phyloP scores from a whole-genome alignment of 1,284 basidiomycete genomes.

The Naganishia sp. region DNA sequence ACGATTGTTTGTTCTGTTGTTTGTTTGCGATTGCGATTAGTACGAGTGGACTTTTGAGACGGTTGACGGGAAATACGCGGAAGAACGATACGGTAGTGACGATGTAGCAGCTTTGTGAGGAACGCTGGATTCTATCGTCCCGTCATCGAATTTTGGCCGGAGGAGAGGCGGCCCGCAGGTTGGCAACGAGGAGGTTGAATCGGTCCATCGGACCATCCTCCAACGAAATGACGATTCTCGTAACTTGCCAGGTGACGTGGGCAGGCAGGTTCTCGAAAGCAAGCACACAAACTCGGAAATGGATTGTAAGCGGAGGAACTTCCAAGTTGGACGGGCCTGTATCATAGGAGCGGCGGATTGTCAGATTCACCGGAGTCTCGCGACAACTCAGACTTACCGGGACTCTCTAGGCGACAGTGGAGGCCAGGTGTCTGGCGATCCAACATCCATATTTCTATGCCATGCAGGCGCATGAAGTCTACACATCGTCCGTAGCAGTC shows the following conservation, averaged over 20 bases:
- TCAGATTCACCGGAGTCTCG: too few species aligned
- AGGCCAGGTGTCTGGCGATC: constrained; percentile 8
- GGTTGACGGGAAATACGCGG: too few species aligned
- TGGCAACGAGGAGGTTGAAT: background rate
- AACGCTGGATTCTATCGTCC: too few species aligned
- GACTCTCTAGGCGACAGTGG: constrained; percentile 11
- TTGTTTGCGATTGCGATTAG: too few species aligned
- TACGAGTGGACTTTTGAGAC: background rate
- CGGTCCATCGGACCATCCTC: constrained; percentile 8
- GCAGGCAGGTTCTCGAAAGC: constrained; percentile 3
- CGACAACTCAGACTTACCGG: background rate
- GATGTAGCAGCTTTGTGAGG: too few species aligned
- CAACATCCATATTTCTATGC: constrained; percentile 17
- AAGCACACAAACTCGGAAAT: constrained; percentile 6
- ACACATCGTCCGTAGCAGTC: constrained; percentile 23
- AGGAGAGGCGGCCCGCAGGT: background rate
- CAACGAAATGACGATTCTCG: constrained; percentile 1
- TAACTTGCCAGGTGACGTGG: constrained; percentile 1
- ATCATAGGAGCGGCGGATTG: background rate
- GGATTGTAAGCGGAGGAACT: background rate
- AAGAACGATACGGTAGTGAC: too few species aligned
- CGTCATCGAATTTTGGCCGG: too few species aligned
- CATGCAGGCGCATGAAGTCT: constrained; percentile 2
- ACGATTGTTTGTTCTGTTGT: background rate
- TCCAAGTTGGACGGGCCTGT: background rate